Conservation (phyloP, 352 stramenopile species). For the Globisporangium orthogonon region DNA sequence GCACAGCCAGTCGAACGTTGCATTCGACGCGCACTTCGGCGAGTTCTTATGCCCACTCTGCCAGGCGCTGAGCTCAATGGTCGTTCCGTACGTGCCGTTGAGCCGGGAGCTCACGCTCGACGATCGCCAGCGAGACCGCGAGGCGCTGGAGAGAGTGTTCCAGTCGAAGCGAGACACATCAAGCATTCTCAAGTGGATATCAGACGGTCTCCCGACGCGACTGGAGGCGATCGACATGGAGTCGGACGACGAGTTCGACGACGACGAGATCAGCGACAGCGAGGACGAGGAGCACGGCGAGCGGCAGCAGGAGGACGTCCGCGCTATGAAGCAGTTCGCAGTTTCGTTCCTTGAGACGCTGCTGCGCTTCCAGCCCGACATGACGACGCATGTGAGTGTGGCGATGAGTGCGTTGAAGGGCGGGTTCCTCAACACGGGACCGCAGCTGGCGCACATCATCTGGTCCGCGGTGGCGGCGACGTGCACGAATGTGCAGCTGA, state of each 20-base stretch:
- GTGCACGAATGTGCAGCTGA: slow-evolving; percentile 56
- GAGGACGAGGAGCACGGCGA: slow-evolving; percentile 19
- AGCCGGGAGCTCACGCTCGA: slow-evolving; percentile 45
- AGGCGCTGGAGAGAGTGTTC: slow-evolving; percentile 70
- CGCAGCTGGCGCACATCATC: slow-evolving; percentile 69
- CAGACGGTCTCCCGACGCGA: slow-evolving; percentile 35
- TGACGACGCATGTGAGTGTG: slow-evolving; percentile 39
- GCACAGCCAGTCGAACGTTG: slow-evolving; percentile 73
- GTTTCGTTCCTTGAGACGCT: slow-evolving; percentile 60
- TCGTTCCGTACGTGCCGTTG: slow-evolving; percentile 74
- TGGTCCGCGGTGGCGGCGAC: slow-evolving; percentile 67
- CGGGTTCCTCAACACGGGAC: slow-evolving; percentile 60
- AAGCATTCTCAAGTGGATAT: slow-evolving; percentile 57
- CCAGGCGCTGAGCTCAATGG: slow-evolving; percentile 88
- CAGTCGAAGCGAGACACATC: slow-evolving; percentile 66
- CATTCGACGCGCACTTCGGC: slow-evolving; percentile 77
- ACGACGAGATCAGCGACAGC: slow-evolving; percentile 16
- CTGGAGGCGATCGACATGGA: slow-evolving; percentile 31
- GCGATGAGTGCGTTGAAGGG: slow-evolving; percentile 61
- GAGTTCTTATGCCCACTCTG: slow-evolving; percentile 91
- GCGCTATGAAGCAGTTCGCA: slow-evolving; percentile 75
- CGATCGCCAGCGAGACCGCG: slow-evolving; percentile 47
- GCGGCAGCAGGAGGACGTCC: slow-evolving; percentile 31
- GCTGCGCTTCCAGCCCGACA: slow-evolving; percentile 59
- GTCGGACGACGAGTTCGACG: slow-evolving; percentile 21